A percentile compares a stretch with the other conserved stretches of the same genome.
These are phyloP conservation scores for Aspergillus transmontanensis DNA, from an alignment of 2,329 filamentous ascomycete species.

Conservation along the genomic window DNA sequence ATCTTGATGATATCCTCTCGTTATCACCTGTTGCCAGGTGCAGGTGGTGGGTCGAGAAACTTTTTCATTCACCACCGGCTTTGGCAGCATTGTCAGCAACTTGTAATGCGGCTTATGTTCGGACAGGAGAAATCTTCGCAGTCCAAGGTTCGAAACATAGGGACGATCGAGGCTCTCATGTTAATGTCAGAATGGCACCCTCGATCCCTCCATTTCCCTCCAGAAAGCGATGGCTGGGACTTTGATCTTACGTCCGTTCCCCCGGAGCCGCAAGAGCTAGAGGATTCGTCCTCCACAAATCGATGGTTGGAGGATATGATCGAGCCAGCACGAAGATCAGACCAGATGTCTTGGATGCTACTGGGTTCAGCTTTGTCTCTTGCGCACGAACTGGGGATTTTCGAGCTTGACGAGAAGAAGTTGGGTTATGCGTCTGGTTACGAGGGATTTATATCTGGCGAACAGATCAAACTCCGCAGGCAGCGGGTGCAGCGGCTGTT, in stretches of 20 bases:
- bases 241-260: conserved; percentile 52
- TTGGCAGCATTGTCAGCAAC: conserved; percentile 58
- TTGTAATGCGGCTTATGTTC: conserved; percentile 56
- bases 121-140: conserved; percentile 57
- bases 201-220: conserved; percentile 56
- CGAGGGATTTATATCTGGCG: conserved; percentile 31
- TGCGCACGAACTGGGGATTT: conserved; percentile 56
- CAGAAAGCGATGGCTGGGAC: conserved; percentile 58
- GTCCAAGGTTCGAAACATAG: conserved; percentile 52
- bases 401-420: conserved; percentile 46
- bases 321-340: conserved; percentile 56
- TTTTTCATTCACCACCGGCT: conserved; percentile 58
- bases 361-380: conserved; percentile 57
- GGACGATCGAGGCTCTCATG: conserved; percentile 56
- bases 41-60: conserved; percentile 50
- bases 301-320: conserved; percentile 58
- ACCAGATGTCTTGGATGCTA: conserved; percentile 64
- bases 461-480: conserved; percentile 35
- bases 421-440: conserved; percentile 25
- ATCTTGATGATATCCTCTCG: conserved; percentile 60
- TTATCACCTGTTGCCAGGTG: conserved; percentile 49
- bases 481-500: conserved; percentile 42
- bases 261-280: conserved; percentile 36
- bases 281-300: conserved; percentile 33
- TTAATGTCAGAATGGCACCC: conserved; percentile 62